A percentile compares a stretch with the other conserved stretches of the same genome.
Conservation (phyloP, 23 red algal species). For the Gracilaria caudata region DNA sequence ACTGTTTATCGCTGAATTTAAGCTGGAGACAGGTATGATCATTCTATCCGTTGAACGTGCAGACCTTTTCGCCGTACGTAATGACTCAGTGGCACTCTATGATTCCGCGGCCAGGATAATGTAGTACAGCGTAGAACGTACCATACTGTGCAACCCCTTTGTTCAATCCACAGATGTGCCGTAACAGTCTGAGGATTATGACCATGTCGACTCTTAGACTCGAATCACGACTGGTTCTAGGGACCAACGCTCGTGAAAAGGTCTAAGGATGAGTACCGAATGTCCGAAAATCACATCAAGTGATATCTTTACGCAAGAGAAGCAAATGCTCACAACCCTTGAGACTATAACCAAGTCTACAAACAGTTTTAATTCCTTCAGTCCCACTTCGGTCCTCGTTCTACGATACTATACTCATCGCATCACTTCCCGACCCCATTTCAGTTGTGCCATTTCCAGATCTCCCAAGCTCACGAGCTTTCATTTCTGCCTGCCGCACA, state of each 20-base stretch:
- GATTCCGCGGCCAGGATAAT: too few species aligned
- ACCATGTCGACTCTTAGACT: too few species aligned
- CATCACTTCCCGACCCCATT: slow-evolving; percentile 38
- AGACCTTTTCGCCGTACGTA: too few species aligned
- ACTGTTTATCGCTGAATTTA: too few species aligned
- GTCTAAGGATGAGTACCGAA: not conserved
- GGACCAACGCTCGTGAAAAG: not conserved
- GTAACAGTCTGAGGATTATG: too few species aligned
- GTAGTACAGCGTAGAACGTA: too few species aligned
- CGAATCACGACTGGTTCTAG: too few species aligned
- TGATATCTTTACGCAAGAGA: slow-evolving; percentile 18
- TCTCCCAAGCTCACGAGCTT: slow-evolving; percentile 2
- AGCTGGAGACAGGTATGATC: too few species aligned
- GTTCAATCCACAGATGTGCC: too few species aligned
- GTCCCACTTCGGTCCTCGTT: not conserved
- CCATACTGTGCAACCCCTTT: too few species aligned
- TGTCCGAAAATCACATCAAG: slow-evolving; percentile 20
- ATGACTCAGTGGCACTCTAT: too few species aligned
- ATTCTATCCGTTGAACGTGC: too few species aligned
- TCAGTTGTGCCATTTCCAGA: slow-evolving; percentile 43
- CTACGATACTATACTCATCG: slow-evolving; percentile 56
- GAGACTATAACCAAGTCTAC: not conserved
- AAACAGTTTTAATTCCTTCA: not conserved
- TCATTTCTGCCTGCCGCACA: slow-evolving; percentile 49
- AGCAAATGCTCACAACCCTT: slow-evolving; percentile 8